phyloP scores from a whole-genome alignment of 148 eudicot genomes.

The Selenicereus undatus region DNA sequence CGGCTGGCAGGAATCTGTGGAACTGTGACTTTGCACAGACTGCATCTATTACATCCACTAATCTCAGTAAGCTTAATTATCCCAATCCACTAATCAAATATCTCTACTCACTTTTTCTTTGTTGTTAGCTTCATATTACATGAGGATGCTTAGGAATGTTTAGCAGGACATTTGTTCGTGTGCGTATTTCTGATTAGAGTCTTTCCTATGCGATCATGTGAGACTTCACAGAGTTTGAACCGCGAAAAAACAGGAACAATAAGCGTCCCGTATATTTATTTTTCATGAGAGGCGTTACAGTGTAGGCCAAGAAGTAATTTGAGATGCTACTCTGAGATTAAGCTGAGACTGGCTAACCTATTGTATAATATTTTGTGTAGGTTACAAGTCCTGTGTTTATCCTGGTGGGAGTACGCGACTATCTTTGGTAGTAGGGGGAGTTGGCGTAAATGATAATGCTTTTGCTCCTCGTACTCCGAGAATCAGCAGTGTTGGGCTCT shows the following conservation, averaged over 20 bases:
- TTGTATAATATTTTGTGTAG: conserved; percentile 24
- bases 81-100: neutral
- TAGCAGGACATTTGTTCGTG: no score
- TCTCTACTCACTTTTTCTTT: neutral
- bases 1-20: conserved; percentile 57
- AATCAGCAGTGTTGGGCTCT: neutral
- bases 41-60: conserved; percentile 50
- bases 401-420: conserved; percentile 41
- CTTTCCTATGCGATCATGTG: neutral
- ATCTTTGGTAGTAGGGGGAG: conserved; percentile 11
- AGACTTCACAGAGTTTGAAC: neutral
- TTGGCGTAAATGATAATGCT: neutral
- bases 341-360: neutral
- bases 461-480: conserved; percentile 5
- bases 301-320: neutral
- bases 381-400: conserved; percentile 55
- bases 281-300: neutral
- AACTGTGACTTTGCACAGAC: conserved; percentile 74
- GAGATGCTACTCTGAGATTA: neutral
- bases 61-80: conserved; percentile 65
- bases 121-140: neutral
- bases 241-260: neutral
- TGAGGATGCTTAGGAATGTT: neutral
- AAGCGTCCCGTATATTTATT: neutral
- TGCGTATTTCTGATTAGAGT: no score